Evolutionary conservation across 2,329 filamentous ascomycete species (phyloP).

Genomic region (Didymosphaeria variabile): DNA sequence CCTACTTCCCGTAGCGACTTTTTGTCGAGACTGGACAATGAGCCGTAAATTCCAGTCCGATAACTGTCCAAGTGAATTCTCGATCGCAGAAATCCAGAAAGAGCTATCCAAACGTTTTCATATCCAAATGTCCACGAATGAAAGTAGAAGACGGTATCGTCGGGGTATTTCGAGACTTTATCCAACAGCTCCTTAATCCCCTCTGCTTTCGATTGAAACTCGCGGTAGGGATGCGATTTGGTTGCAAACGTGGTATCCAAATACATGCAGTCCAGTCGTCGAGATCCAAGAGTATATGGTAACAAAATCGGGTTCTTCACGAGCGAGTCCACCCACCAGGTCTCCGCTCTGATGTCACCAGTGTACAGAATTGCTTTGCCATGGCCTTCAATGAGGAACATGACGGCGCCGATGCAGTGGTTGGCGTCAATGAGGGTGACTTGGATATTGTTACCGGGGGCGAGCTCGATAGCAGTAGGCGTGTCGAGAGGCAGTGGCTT

Average conservation of each 20-base stretch:
- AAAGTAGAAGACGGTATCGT: conserved; percentile 82
- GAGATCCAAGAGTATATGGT: conserved; percentile 67
- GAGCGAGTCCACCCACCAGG: conserved; percentile 83
- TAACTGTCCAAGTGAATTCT: conserved; percentile 86
- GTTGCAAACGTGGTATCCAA: conserved; percentile 84
- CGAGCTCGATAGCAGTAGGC: conserved; percentile 78
- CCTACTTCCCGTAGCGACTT: conserved; percentile 43
- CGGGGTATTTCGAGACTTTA: conserved; percentile 73
- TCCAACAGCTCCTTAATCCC: conserved; percentile 77
- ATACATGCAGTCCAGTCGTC: conserved; percentile 79
- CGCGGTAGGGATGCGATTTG: conserved; percentile 57
- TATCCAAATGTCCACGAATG: conserved; percentile 93
- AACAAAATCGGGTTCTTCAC: conserved; percentile 75
- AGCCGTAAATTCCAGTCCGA: conserved; percentile 75
- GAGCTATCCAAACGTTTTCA: conserved; percentile 87
- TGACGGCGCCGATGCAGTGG: conserved; percentile 87
- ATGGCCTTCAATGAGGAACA: conserved; percentile 86
- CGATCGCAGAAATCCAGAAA: conserved; percentile 74
- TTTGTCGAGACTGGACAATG: conserved; percentile 55
- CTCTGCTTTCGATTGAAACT: conserved; percentile 73
- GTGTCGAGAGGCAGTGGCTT: conserved; percentile 85
- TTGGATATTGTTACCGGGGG: conserved; percentile 72
- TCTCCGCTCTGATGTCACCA: conserved; percentile 85
- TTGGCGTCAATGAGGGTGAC: conserved; percentile 92
- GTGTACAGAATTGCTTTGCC: conserved; percentile 83